Evolutionary conservation across 257 asterid species (phyloP).

Genomic region (Cruciata laevipes): DNA sequence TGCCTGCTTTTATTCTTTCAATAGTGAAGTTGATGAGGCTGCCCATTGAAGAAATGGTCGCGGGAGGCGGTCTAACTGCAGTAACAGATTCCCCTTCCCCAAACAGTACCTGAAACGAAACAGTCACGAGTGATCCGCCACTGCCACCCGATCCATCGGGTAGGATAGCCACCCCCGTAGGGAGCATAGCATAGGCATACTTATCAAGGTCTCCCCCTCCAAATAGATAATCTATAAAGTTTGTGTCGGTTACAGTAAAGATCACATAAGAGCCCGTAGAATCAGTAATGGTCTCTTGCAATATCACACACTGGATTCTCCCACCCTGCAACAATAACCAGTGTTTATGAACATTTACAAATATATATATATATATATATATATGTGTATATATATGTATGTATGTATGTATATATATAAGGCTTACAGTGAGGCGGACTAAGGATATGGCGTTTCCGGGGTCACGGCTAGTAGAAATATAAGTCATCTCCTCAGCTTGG

Average conservation of each 20-base stretch:
- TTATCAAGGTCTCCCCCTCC: conserved; percentile 94
- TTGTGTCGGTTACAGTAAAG: conserved; percentile 78
- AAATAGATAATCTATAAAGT: conserved; percentile 76
- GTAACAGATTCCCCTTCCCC: conserved; percentile 21
- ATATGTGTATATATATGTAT: no score
- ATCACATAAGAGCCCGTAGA: conserved; percentile 76
- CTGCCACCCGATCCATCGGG: conserved; percentile 59
- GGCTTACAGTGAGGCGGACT: conserved; percentile 68
- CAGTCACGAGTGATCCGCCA: conserved; percentile 23
- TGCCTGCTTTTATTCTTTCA: conserved; percentile 18
- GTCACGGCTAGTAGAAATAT: conserved; percentile 81
- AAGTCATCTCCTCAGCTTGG: conserved; percentile 84
- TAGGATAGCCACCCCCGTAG: conserved; percentile 83
- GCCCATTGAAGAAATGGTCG: conserved; percentile 22
- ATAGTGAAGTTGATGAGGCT: conserved; percentile 25
- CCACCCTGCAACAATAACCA: no score
- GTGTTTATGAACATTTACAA: no score
- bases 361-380: no score
- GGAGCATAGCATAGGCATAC: conserved; percentile 56
- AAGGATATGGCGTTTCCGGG: conserved; percentile 80
- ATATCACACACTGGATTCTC: conserved; percentile 77
- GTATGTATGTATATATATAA: no score
- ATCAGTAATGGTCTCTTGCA: conserved; percentile 81
- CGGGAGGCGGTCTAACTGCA: conserved; percentile 22
- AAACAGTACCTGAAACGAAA: conserved; percentile 23